These are phyloP conservation scores for Pseudozyma tsukubaensis DNA, from an alignment of 1,284 basidiomycete genomes.

Conservation along the genomic window DNA sequence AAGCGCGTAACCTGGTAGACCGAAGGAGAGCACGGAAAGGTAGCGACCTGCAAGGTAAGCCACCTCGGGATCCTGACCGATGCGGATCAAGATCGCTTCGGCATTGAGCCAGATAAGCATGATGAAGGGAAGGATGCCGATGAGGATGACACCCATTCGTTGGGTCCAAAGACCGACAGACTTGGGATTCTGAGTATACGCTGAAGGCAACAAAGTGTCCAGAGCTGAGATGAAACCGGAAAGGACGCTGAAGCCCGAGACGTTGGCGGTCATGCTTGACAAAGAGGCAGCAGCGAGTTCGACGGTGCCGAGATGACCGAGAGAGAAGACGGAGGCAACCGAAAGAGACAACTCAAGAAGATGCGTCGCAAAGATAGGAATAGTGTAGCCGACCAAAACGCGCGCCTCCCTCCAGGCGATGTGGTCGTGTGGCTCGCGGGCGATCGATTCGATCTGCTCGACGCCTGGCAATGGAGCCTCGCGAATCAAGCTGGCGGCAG, in stretches of 20 bases:
- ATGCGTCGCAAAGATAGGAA: conserved; percentile 65
- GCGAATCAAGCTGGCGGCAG: conserved; percentile 38
- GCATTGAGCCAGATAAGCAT: conserved; percentile 79
- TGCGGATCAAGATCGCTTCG: conserved; percentile 79
- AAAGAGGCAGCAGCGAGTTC: conserved; percentile 65
- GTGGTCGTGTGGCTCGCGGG: conserved; percentile 41
- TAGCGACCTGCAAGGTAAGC: conserved; percentile 79
- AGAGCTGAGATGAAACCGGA: conserved; percentile 81
- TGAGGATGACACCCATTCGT: conserved; percentile 77
- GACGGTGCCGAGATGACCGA: conserved; percentile 66
- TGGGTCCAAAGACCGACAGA: conserved; percentile 91
- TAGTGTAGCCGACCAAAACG: conserved; percentile 53
- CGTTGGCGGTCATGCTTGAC: conserved; percentile 66
- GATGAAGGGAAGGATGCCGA: conserved; percentile 49
- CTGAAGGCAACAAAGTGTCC: conserved; percentile 88
- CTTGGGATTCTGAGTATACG: conserved; percentile 86
- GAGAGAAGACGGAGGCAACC: conserved; percentile 61
- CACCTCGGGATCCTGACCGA: conserved; percentile 88
- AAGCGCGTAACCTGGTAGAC: conserved; percentile 85
- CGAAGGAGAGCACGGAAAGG: conserved; percentile 80
- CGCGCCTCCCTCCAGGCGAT: conserved; percentile 52
- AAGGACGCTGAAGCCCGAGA: conserved; percentile 65
- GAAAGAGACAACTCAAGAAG: conserved; percentile 65
- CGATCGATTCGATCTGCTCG: conserved; percentile 53
- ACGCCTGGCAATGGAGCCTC: conserved; percentile 45